A percentile compares a stretch with the other conserved stretches of the same genome.
Conservation (phyloP, 768 basidiomycete genomes). For the Boletus rufocinnamomeus region DNA sequence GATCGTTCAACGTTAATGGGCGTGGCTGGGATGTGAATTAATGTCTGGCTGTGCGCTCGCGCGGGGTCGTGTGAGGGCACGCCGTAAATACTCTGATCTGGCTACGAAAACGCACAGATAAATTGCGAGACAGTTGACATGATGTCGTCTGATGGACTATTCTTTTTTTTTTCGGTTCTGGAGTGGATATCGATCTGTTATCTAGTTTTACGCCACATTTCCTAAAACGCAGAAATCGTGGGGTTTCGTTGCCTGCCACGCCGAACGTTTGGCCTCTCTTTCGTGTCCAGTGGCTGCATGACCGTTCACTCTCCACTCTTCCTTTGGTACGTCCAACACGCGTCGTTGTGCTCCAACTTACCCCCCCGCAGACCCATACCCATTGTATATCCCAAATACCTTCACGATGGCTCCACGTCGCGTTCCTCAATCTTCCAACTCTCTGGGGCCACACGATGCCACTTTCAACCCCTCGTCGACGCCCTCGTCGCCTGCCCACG, state of each 20-base stretch:
- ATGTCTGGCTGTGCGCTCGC: neutral
- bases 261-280: conserved; percentile 5
- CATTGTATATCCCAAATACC: conserved; percentile 12
- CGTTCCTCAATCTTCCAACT: conserved; percentile 39
- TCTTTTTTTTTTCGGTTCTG: neutral
- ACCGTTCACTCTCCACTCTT: neutral
- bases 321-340: conserved; percentile 17
- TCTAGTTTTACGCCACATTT: conserved; percentile 22
- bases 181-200: conserved; percentile 5
- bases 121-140: neutral
- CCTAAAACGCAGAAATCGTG: conserved; percentile 20
- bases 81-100: neutral
- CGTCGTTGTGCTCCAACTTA: neutral
- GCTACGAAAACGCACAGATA: too few relatives aligned
- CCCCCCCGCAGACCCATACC: neutral
- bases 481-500: conserved; percentile 38
- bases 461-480: conserved; percentile 15
- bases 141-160: neutral
- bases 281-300: conserved; percentile 27
- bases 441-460: conserved; percentile 43
- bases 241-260: conserved; percentile 1
- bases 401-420: conserved; percentile 54
- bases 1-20: neutral
- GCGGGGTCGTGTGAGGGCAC: too few relatives aligned
- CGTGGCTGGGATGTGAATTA: neutral